Conservation (phyloP, 1,284 basidiomycete species). For the Trametes hirsuta region DNA sequence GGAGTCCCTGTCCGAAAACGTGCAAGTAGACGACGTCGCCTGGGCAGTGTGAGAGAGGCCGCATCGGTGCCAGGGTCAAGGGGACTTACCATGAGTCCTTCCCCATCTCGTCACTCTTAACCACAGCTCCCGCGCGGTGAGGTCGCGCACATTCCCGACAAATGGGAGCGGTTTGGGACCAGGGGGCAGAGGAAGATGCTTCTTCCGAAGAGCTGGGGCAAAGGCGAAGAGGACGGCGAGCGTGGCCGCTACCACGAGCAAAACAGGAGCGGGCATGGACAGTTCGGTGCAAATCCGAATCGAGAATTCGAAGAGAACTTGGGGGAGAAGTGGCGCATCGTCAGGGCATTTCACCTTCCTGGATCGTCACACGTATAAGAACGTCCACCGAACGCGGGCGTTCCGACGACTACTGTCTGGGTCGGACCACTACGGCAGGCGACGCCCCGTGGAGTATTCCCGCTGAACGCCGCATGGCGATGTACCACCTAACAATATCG, state of each 20-base stretch:
- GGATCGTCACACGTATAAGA: neutral
- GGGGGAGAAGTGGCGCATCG: neutral
- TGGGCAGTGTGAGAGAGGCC: constrained; percentile 26
- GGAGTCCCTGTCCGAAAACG: constrained; percentile 61
- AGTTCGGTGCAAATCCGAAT: neutral
- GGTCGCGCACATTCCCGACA: constrained; percentile 62
- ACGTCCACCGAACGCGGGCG: neutral
- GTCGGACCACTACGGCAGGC: neutral
- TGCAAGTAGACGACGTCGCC: constrained; percentile 68
- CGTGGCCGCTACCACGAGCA: neutral
- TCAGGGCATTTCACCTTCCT: neutral
- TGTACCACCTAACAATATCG: too few species aligned
- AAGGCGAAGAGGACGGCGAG: constrained; percentile 22
- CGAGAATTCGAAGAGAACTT: neutral
- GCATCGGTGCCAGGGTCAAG: neutral
- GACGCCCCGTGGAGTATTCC: neutral
- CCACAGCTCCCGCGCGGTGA: constrained; percentile 55
- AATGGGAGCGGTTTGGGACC: constrained; percentile 67
- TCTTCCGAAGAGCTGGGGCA: constrained; percentile 9
- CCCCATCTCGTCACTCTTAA: constrained; percentile 35
- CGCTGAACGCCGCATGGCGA: neutral
- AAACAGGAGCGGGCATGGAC: neutral
- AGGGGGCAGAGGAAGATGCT: constrained; percentile 44
- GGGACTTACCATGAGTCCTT: constrained; percentile 31
- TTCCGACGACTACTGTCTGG: neutral